A percentile compares a stretch with the other conserved stretches of the same genome.
phyloP scores from a whole-genome alignment of 257 asterid genomes.

The Solanum chiquidenum region DNA sequence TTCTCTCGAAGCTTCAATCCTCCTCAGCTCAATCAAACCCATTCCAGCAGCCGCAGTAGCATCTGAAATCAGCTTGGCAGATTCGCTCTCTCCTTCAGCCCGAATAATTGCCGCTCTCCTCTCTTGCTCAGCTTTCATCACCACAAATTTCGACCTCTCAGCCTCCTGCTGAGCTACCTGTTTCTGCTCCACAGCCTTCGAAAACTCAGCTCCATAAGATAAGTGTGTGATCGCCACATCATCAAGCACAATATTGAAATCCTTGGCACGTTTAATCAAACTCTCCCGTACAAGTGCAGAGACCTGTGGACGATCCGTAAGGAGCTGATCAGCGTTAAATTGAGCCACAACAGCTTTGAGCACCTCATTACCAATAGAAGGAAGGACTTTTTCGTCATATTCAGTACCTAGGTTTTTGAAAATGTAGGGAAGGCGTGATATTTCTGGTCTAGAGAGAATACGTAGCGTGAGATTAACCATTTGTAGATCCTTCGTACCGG shows the following conservation, averaged over 20 bases:
- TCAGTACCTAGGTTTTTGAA: slow-evolving; percentile 85
- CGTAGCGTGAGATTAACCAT: slow-evolving; percentile 93
- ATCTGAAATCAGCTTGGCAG: slow-evolving; percentile 38
- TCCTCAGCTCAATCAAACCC: slow-evolving; percentile 33
- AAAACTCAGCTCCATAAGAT: slow-evolving; percentile 85
- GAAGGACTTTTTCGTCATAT: slow-evolving; percentile 90
- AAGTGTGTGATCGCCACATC: slow-evolving; percentile 93
- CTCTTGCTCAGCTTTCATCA: slow-evolving; percentile 75
- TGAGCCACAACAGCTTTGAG: slow-evolving; percentile 90
- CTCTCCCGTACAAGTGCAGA: slow-evolving; percentile 88
- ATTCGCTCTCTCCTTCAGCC: slow-evolving; percentile 47
- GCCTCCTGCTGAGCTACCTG: slow-evolving; percentile 99
- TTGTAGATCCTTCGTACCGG: slow-evolving; percentile 95
- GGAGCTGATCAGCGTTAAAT: slow-evolving; percentile 87
- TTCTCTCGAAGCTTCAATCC: slow-evolving; percentile 39
- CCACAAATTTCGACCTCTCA: slow-evolving; percentile 85
- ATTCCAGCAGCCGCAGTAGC: slow-evolving; percentile 36
- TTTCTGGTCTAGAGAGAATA: slow-evolving; percentile 87
- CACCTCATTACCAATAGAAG: slow-evolving; percentile 89
- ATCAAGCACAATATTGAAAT: slow-evolving; percentile 76
- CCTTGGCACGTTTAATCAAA: slow-evolving; percentile 74
- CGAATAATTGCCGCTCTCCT: slow-evolving; percentile 17
- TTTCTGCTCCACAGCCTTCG: slow-evolving; percentile 95
- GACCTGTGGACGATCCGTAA: slow-evolving; percentile 88
- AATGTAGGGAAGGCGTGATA: slow-evolving; percentile 46